phyloP scores from a whole-genome alignment of 208 protist species.

The Angomonas ambiguus region DNA sequence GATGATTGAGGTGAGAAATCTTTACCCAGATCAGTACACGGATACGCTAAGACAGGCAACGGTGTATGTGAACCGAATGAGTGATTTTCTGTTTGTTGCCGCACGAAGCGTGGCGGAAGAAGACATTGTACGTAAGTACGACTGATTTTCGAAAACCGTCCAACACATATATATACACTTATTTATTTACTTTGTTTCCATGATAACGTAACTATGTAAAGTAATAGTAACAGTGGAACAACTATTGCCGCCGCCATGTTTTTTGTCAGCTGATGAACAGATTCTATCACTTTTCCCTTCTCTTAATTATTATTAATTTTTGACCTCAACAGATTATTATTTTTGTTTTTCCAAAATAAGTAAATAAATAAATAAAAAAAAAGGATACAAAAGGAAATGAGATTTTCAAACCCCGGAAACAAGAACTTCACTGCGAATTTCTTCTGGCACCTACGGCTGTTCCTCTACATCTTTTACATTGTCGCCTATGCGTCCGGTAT shows the following conservation, averaged over 20 bases:
- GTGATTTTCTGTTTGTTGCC: constrained; percentile 70
- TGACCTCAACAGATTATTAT: no score
- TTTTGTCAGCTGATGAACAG: no score
- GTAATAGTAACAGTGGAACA: no score
- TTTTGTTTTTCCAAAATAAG: no score
- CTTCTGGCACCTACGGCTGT: constrained; percentile 4
- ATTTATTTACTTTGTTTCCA: no score
- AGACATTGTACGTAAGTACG: constrained; percentile 36
- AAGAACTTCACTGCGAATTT: not conserved
- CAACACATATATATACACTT: not conserved
- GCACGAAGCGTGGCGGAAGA: constrained; percentile 46
- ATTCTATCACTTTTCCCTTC: no score
- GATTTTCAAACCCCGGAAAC: not conserved
- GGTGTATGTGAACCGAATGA: constrained; percentile 68
- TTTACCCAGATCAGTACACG: constrained; percentile 24
- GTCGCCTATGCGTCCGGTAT: constrained; percentile 40
- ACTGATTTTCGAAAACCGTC: constrained; percentile 7
- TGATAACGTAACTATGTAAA: no score
- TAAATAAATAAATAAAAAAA: not conserved
- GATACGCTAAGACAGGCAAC: constrained; percentile 30
- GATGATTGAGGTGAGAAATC: constrained; percentile 37
- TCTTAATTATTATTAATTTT: no score
- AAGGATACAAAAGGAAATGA: not conserved
- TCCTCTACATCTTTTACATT: constrained; percentile 42
- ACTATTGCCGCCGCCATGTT: no score